Percentiles rank a stretch among this genome's conserved stretches.
Conservation (phyloP, 305 asterid genomes). For the Solanum hybrid region DNA sequence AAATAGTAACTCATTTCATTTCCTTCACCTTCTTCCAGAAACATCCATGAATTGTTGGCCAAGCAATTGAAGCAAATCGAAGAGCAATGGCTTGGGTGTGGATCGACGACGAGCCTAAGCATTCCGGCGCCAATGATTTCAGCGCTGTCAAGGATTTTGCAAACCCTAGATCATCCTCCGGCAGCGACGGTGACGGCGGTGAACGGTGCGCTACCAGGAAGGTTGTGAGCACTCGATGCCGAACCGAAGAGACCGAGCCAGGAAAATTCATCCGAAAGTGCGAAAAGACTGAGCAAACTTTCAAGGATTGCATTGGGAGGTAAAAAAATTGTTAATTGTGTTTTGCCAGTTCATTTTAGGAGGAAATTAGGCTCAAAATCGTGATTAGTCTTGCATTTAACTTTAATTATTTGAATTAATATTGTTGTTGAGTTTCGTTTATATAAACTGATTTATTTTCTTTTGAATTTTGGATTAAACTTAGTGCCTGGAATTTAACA, state of each 20-base stretch:
- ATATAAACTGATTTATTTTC: neutral
- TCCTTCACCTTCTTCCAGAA: neutral
- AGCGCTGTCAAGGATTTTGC: slow-evolving; percentile 10
- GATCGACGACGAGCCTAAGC: slow-evolving; percentile 13
- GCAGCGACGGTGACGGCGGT: slow-evolving; percentile 20
- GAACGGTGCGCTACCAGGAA: slow-evolving; percentile 47
- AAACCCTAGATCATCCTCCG: slow-evolving; percentile 16
- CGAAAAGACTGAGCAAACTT: slow-evolving; percentile 60
- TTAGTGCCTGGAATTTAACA: neutral
- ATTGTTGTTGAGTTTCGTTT: neutral
- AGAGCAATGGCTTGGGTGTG: slow-evolving; percentile 32
- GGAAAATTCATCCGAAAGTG: slow-evolving; percentile 74
- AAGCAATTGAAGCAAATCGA: slow-evolving; percentile 3
- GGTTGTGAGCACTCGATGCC: slow-evolving; percentile 61
- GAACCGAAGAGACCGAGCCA: slow-evolving; percentile 72
- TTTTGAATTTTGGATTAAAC: neutral
- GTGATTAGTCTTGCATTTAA: neutral
- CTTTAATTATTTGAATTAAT: neutral
- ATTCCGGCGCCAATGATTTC: slow-evolving; percentile 1
- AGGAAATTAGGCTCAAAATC: neutral
- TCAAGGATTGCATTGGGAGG: slow-evolving; percentile 80
- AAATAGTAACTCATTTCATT: neutral
- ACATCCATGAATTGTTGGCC: neutral
- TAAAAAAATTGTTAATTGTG: slow-evolving; percentile 1
- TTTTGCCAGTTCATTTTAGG: neutral